These are phyloP conservation scores for Magnaporthiopsis incrustans DNA, from an alignment of 2,329 filamentous ascomycete species.

Conservation along the genomic window DNA sequence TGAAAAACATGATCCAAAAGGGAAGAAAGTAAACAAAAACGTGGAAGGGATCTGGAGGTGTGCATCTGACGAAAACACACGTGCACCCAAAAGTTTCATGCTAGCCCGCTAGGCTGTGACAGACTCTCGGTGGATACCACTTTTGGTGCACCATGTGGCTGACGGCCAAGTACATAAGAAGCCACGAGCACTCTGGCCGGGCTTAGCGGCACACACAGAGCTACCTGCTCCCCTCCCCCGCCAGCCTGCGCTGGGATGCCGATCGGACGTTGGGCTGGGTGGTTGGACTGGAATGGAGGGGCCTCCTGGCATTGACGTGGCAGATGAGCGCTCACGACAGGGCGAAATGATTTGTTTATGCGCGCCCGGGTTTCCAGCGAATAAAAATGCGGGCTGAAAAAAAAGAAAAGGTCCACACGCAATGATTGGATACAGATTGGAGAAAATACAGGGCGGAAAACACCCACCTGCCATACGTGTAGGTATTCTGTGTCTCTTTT, in stretches of 20 bases:
- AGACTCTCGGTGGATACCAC: background rate
- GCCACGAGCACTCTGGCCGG: background rate
- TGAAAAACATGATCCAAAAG: background rate
- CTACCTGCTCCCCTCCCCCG: background rate
- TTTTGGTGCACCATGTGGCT: background rate
- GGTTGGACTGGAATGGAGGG: background rate
- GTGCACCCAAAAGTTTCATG: background rate
- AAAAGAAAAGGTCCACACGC: background rate
- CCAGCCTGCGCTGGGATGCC: background rate
- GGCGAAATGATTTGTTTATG: background rate
- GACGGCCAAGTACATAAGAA: background rate
- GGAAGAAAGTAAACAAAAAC: background rate
- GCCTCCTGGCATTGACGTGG: conserved; percentile 3
- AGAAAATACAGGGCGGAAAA: too few relatives aligned
- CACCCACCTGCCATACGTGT: too few relatives aligned
- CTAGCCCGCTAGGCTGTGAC: background rate
- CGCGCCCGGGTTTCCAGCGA: background rate
- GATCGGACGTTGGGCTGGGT: background rate
- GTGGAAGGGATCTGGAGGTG: background rate
- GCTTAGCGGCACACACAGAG: background rate
- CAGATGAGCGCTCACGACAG: conserved; percentile 1
- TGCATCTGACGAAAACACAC: background rate
- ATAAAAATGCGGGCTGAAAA: background rate
- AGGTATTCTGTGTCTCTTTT: background rate
- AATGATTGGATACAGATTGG: too few relatives aligned